A percentile compares a stretch with the other conserved stretches of the same genome.
Conservation (phyloP, 257 asterid species). For the Lavandula angustifolia region DNA sequence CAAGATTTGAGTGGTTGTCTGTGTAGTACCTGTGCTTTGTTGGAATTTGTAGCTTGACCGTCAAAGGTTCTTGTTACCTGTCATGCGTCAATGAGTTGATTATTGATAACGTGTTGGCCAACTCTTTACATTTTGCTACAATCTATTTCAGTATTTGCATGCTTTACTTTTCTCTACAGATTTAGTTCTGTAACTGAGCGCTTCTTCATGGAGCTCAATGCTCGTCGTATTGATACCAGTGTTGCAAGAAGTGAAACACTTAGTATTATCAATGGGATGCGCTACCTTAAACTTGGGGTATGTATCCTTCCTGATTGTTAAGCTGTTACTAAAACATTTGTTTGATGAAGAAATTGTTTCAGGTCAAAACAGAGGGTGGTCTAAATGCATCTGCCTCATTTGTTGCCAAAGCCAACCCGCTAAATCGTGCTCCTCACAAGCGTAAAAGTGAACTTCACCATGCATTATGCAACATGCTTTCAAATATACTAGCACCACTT, state of each 20-base stretch:
- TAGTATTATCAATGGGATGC: conserved; percentile 93
- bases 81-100: conserved; percentile 23
- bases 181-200: conserved; percentile 99
- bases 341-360: conserved; percentile 43
- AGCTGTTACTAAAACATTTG: conserved; percentile 28
- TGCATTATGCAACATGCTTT: conserved; percentile 99
- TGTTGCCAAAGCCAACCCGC: conserved; percentile 97
- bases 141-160: conserved; percentile 28
- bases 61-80: conserved; percentile 5
- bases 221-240: conserved; percentile 90
- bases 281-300: conserved; percentile 99
- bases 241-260: conserved; percentile 97
- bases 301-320: conserved; percentile 35
- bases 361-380: conserved; percentile 97
- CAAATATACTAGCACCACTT: conserved; percentile 91
- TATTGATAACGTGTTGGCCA: background rate
- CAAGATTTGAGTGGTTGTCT: conserved; percentile 11
- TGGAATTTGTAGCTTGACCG: conserved; percentile 14
- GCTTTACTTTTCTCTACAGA: conserved; percentile 46
- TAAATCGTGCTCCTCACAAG: conserved; percentile 92
- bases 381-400: conserved; percentile 98
- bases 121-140: conserved; percentile 23
- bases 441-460: conserved; percentile 98
- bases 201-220: conserved; percentile 95
- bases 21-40: background rate